Evolutionary conservation across 73 alveolate genomes (phyloP).

Genomic region (Paramecium pentaurelia): DNA sequence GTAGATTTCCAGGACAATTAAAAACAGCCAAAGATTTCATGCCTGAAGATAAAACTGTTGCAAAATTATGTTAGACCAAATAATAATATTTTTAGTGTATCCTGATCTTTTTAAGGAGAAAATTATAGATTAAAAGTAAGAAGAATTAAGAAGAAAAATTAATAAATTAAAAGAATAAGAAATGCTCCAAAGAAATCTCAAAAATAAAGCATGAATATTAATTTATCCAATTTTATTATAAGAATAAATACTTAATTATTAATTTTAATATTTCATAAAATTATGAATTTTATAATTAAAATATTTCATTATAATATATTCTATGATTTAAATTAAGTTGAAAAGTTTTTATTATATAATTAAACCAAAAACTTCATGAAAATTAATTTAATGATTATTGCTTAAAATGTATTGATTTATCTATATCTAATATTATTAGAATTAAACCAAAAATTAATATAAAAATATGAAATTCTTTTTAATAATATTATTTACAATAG

Average conservation of each 20-base stretch:
- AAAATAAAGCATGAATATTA: not conserved
- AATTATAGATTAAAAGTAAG: not conserved
- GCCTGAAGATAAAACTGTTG: not conserved
- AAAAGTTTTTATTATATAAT: too few species aligned
- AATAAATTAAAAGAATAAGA: not conserved
- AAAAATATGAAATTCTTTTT: not conserved
- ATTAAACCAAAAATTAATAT: not conserved
- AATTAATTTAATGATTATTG: too few species aligned
- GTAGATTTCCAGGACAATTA: conserved; percentile 20
- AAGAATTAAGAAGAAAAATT: conserved; percentile 27
- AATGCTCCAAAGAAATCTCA: conserved; percentile 36
- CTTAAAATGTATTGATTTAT: too few species aligned
- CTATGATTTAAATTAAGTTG: too few species aligned
- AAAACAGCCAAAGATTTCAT: not conserved
- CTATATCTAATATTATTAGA: not conserved
- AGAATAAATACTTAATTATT: not conserved
- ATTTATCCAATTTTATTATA: not conserved
- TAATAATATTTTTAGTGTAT: conserved; percentile 4
- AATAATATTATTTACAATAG: not conserved
- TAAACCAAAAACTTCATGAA: too few species aligned
- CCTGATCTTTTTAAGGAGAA: conserved; percentile 44
- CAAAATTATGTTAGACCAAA: not conserved
- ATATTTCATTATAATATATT: too few species aligned
- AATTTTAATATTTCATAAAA: too few species aligned
- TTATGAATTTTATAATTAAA: too few species aligned